These are phyloP conservation scores for Taphrina confusa DNA, from an alignment of 1,139 yeast species.

Conservation along the genomic window DNA sequence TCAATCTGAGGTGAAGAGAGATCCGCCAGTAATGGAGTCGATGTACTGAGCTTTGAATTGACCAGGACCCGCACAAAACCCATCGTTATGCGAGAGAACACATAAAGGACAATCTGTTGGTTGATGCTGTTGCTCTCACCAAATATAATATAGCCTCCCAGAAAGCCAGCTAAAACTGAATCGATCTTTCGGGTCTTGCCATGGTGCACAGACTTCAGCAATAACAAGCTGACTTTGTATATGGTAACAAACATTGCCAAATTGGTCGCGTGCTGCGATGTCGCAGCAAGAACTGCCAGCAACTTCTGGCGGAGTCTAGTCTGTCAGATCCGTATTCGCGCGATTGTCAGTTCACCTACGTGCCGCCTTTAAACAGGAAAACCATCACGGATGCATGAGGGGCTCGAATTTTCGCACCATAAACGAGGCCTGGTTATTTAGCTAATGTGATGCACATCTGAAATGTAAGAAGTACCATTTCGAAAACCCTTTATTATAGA, in stretches of 20 bases:
- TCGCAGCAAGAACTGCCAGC: slow-evolving; percentile 56
- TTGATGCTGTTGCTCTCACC: slow-evolving; percentile 52
- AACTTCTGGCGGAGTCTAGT: slow-evolving; percentile 53
- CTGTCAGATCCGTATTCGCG: background rate
- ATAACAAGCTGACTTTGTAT: slow-evolving; percentile 53
- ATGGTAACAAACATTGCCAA: slow-evolving; percentile 67
- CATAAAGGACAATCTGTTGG: slow-evolving; percentile 58
- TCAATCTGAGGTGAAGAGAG: slow-evolving; percentile 11
- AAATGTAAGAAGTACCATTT: slow-evolving; percentile 44
- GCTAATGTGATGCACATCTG: background rate
- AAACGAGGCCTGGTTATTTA: slow-evolving; percentile 54
- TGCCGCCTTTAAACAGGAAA: slow-evolving; percentile 53
- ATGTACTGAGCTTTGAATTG: slow-evolving; percentile 35
- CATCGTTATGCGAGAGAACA: slow-evolving; percentile 60
- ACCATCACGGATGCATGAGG: slow-evolving; percentile 72
- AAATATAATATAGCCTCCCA: slow-evolving; percentile 67
- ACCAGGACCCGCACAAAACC: slow-evolving; percentile 56
- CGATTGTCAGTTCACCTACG: slow-evolving; percentile 38
- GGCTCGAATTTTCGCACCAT: slow-evolving; percentile 73
- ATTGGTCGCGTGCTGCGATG: slow-evolving; percentile 66
- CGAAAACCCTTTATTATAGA: slow-evolving; percentile 47
- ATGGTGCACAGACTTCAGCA: slow-evolving; percentile 42
- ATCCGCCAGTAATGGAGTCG: slow-evolving; percentile 7
- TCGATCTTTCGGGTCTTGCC: slow-evolving; percentile 44
- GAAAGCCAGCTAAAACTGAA: slow-evolving; percentile 63